Evolutionary conservation across 441 rosid species (phyloP), one percentile per base, ranked within the genome.

Genomic region (Gossypium davidsonii): DNA sequence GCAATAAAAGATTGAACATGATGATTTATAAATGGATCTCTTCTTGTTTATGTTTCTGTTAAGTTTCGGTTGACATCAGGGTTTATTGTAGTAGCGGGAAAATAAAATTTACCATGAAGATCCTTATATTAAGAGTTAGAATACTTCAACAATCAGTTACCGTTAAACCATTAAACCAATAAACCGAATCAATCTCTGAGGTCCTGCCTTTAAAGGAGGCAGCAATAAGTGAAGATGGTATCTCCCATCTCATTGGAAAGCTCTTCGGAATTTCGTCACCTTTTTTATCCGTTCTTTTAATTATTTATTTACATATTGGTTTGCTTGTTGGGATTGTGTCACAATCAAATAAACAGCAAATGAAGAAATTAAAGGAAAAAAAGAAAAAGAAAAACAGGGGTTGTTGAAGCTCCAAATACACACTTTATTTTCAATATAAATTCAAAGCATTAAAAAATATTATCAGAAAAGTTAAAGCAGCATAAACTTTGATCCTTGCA

Each of bases 401-500:
- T 18, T 53, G 56, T 28, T 55, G 73, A 48, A 26, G 28, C 17
- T 14, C 48, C 63, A 9, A 11, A 18, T 4, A 12, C 61, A n/a
- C 2, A 23, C 14, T 23, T 1, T 23, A 0, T 1, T 51, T 51
- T 12, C 28, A 12, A 1, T 12, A 1, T 12, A 25, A n/a, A 15
- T 60, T 60, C n/a, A 34, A 63, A 3, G 39, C 12, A 64, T 9
- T n/a, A 42, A 14, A 42, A 42, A 39, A 39, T 39, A 39, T 8
- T 39, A 39, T 42, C 46, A 42, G 46, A 42, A 42, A 42, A 9
- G 46, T 9, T 42, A 42, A 34, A 44, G 63, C 71, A 73, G 71
- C 58, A 71, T 10, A 6, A 70, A 59, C 79, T 67, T 77, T 74
- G 58, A 77, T 69, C 64, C 49, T 21, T 26, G 58, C 67, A 57